Base-by-base conservation (phyloP, 331 rosid species). In the Malus hybrid region DNA sequence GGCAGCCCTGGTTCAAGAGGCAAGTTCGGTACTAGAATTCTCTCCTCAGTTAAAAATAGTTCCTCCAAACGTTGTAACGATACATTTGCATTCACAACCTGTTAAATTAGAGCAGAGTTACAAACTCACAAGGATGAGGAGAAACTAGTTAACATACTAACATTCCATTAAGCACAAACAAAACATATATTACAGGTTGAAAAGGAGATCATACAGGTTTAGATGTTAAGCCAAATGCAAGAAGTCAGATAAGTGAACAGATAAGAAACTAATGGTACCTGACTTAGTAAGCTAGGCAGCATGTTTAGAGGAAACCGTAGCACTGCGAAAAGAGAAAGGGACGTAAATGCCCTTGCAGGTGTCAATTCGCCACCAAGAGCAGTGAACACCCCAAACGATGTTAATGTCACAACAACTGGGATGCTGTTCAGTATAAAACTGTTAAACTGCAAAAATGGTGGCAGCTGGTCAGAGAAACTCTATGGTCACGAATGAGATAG, bases 291-390 rank as follows among this genome's bases (percentile, higher is more conserved):
- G 79, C 77, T 90, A 69, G 96, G 97, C 46, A 91, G 91, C 90
- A 85, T 90, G 84, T 69, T 87, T 79, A 93, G 79, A 77, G 98
- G 98, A 84, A 19, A 78, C 56, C 95, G 90, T 78, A 93, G 73
- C 76, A 93, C 85, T 4, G 97, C 77, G 69, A 91, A 93, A 22
- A 93, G 87, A 59, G 98, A 90, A 33, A 91, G 87, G 39, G 98
- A 93, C 65, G 98, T 91, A 76, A 93, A 93, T 64, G 98, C 97
- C 72, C 91, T 89, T 48, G 98, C 85, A 56, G 98, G 97, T 68
- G 98, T 91, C 83, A 93, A 78, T 28, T 91, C 83, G 59, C 97
- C 97, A 50, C 97, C 98, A 79, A 90, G 90, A 77, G 90, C 75
- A 70, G 95, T 90, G 84, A 93, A 42, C 48, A 42, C 48, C 5